A percentile compares a stretch with the other conserved stretches of the same genome.
Conservation (phyloP, 768 basidiomycete genomes). For the Lactifluus hygrophoroides region DNA sequence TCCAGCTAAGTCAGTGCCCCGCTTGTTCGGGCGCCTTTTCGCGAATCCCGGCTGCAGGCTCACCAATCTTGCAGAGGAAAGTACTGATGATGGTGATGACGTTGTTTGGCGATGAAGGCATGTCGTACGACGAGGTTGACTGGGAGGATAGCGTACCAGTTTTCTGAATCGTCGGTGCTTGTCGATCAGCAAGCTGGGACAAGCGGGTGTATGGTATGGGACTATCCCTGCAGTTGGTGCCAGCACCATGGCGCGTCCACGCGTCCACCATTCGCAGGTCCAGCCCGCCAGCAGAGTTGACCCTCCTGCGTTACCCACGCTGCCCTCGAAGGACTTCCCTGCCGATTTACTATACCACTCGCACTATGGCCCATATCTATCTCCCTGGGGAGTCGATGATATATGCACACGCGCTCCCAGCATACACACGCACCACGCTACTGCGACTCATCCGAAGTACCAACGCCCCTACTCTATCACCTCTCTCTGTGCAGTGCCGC, state of each 20-base stretch:
- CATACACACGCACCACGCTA: slow-evolving; percentile 14
- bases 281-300: no score
- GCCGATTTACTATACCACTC: slow-evolving; percentile 10
- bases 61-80: slow-evolving; percentile 72
- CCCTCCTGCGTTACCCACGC: slow-evolving; percentile 7
- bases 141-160: slow-evolving; percentile 57
- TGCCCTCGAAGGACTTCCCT: not conserved
- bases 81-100: slow-evolving; percentile 34
- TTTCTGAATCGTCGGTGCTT: slow-evolving; percentile 37
- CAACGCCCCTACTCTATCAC: slow-evolving; percentile 24
- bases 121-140: slow-evolving; percentile 55
- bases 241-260: slow-evolving; percentile 75
- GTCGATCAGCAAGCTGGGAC: slow-evolving; percentile 27
- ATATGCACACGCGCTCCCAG: not conserved
- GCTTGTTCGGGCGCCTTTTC: slow-evolving; percentile 68
- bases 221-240: slow-evolving; percentile 89
- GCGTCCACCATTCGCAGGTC: slow-evolving; percentile 79
- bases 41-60: slow-evolving; percentile 54
- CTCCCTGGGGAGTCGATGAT: not conserved
- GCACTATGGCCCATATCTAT: slow-evolving; percentile 13
- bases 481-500: slow-evolving; percentile 30
- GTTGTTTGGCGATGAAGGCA: slow-evolving; percentile 30
- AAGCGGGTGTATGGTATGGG: slow-evolving; percentile 62
- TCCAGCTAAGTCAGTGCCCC: slow-evolving; percentile 76
- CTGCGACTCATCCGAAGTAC: slow-evolving; percentile 20